A percentile compares a stretch with the other conserved stretches of the same genome.
Conservation (phyloP, 345 rosid genomes). For the Psidium guajava region DNA sequence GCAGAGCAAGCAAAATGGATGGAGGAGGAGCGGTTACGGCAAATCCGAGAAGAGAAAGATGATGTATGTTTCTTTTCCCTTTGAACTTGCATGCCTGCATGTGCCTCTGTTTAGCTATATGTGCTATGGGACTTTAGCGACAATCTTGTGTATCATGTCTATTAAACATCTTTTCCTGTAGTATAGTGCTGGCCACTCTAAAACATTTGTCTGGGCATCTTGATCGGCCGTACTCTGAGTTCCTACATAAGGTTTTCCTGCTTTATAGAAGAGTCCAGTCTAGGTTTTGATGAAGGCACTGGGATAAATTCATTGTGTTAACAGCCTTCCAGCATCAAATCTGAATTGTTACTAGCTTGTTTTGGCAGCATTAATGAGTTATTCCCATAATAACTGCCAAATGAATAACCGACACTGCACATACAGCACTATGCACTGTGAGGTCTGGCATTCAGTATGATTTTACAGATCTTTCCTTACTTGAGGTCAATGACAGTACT, state of each 20-base stretch:
- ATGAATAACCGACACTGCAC: neutral
- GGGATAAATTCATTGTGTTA: neutral
- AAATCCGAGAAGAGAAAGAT: constrained; percentile 73
- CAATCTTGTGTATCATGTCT: neutral
- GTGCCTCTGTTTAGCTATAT: neutral
- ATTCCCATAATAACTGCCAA: neutral
- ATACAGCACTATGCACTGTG: neutral
- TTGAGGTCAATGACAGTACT: neutral
- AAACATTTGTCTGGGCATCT: neutral
- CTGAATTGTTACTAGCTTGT: neutral
- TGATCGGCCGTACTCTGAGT: neutral
- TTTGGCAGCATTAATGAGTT: neutral
- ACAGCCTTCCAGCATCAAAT: neutral
- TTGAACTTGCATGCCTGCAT: neutral
- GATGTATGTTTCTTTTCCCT: constrained; percentile 44
- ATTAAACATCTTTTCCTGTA: neutral
- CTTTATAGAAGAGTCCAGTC: neutral
- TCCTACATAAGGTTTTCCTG: neutral
- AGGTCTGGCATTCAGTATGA: neutral
- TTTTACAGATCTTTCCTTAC: neutral
- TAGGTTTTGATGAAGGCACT: neutral
- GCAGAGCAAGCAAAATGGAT: constrained; percentile 79
- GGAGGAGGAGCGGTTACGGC: constrained; percentile 60
- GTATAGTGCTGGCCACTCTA: neutral
- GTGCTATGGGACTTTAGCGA: neutral